Base-by-base conservation (phyloP, 1,284 basidiomycete species). In the Moesziomyces globuligerus region DNA sequence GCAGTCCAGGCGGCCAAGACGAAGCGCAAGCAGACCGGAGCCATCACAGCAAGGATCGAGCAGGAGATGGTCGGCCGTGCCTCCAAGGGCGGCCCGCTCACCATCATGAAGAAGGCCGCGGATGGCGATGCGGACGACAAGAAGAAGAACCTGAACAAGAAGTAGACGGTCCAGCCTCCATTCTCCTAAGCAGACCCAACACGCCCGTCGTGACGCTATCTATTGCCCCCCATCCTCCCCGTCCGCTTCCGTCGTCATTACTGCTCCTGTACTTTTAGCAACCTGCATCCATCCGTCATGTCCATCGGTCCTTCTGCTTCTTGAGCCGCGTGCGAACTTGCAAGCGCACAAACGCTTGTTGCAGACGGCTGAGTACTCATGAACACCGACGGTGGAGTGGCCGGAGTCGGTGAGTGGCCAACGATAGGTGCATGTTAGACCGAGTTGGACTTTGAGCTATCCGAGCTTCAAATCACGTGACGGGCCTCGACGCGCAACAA, bases 21-120 rank as follows among this genome's bases (percentile, higher is more conserved):
- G 5, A 70, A 66, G 44, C 64, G 66, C 26, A 66, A 72, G 57
- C 69, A 75, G 46, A 64, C 62, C 10, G 72, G 53, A 3, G 53
- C 72, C 34, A 72, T 72, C 36, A 72, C 69, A 0, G 51, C 66
- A 7, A 49, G 59, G 38, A 75, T 75, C 46, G 72, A 75, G 48
- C 53, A 62, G 29, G 72, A 75, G 46, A 75, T 75, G 72, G 72
- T 68, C 36, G 60, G 69, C 45, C 42, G 72, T 25, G 72, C 72
- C 1, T 53, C 65, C 32, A 68, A 68, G 25, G 72, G 72, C 36
- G 72, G 72, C 3, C 72, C 72, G 6, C 50, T 75, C 18, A 93
- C 93, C 28, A 94, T 97, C 79, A 98, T 88, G 37, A 93, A 95
- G 42, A 93, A 92, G 74, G 98, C 88, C 36, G 91, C 94, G 85